phyloP scores from a whole-genome alignment of 768 basidiomycete genomes.

The Pisolithus sp. region DNA sequence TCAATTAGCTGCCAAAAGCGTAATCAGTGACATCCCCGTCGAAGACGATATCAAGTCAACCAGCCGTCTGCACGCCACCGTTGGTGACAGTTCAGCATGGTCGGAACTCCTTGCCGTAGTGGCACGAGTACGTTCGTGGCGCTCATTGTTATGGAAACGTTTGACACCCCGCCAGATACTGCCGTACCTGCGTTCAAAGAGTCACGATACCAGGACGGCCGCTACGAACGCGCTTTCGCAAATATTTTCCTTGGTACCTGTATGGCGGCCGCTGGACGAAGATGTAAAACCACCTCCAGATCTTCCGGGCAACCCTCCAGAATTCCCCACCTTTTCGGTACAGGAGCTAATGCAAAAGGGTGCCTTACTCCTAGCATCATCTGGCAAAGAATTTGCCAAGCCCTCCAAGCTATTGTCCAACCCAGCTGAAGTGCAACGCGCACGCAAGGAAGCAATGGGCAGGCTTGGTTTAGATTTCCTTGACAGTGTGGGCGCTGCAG shows the following conservation, averaged over 20 bases:
- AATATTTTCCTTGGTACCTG: conserved; percentile 77
- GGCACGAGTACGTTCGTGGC: conserved; percentile 55
- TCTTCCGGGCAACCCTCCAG: conserved; percentile 34
- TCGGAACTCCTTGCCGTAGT: conserved; percentile 86
- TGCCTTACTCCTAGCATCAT: conserved; percentile 79
- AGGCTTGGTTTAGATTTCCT: conserved; percentile 85
- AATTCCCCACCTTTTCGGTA: conserved; percentile 74
- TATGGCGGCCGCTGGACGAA: conserved; percentile 49
- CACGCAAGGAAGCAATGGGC: conserved; percentile 83
- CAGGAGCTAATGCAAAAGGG: conserved; percentile 70
- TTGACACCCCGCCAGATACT: conserved; percentile 54
- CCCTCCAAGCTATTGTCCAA: conserved; percentile 67
- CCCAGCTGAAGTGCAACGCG: conserved; percentile 76
- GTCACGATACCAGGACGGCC: conserved; percentile 86
- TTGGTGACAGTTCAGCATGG: conserved; percentile 75
- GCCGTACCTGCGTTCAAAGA: conserved; percentile 86
- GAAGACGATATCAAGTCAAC: conserved; percentile 69
- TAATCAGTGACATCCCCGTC: conserved; percentile 74
- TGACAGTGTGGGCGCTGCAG: conserved; percentile 59
- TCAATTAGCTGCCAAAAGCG: conserved; percentile 80
- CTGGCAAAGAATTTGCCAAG: conserved; percentile 86
- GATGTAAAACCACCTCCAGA: conserved; percentile 21
- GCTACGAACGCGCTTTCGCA: conserved; percentile 85
- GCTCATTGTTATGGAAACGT: background rate
- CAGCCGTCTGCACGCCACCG: conserved; percentile 48